Base-by-base conservation (phyloP, 371 early-diverging fungal species). In the Smittium mucronatum region DNA sequence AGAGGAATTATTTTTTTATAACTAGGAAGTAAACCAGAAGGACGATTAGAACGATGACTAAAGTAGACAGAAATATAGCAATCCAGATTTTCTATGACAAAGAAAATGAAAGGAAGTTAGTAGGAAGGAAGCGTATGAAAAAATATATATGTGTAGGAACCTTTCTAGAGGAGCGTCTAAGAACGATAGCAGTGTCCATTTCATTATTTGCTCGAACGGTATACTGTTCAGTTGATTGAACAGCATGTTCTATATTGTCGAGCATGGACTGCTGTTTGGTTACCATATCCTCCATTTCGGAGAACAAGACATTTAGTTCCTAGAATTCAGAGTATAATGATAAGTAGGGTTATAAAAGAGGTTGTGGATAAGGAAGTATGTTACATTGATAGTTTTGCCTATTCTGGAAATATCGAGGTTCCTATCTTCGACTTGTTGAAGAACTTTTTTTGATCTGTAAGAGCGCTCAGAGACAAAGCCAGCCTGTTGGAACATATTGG, bases 391-490 rank as follows among this genome's bases (percentile, higher is more conserved):
- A 11, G 79, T 82, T 72, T 74, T 74, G 64, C 86, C 87, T 21
- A 87, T 84, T 75, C 81, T 81, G 30, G 68, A 72, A 60, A 87
- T 74, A 72, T 87, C 87, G 25, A 76, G 77, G 68, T 85, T 86
- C n/a, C 88, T 76, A 72, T 74, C 79, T 74, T 86, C 83, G 25
- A 87, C 86, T 34, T 83, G 82, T 32, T 79, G 73, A 69, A 87
- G 70, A 17, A 80, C 80, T 64, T 76, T 76, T 28, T 84, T 77
- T 58, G 82, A 82, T 34, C 78, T 80, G 26, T 71, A 69, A 11
- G 81, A 65, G 1, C 84, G 70, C 61, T 69, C 73, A 36, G 77
- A 70, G 29, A 76, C 69, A 70, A 86, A 72, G 29, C 84, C 75
- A 15, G 83, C 74, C 63, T 86, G 84, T 21, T 82, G 11, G 47